phyloP scores from a whole-genome alignment of 352 stramenopile genomes.

The Bremia lactucae region DNA sequence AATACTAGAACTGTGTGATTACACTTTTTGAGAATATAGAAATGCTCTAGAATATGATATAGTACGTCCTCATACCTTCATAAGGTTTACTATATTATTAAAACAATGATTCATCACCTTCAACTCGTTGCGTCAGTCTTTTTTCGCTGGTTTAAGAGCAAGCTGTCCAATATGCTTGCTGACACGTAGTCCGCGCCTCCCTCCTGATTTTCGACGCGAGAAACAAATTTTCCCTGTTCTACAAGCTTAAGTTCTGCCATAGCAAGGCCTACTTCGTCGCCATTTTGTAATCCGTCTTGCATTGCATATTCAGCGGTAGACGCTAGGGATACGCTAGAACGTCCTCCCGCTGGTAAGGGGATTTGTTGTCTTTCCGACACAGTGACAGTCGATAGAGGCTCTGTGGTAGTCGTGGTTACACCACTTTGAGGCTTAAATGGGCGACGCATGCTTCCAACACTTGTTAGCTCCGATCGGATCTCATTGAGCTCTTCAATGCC shows the following conservation, averaged over 20 bases:
- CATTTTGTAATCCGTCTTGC: slow-evolving; percentile 15
- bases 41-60: no score
- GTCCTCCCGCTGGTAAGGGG: slow-evolving; percentile 1
- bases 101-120: no score
- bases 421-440: slow-evolving; percentile 33
- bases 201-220: slow-evolving; percentile 53
- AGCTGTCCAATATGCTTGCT: slow-evolving; percentile 66
- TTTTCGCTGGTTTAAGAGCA: slow-evolving; percentile 49
- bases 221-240: slow-evolving; percentile 36
- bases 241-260: slow-evolving; percentile 56
- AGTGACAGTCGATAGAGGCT: slow-evolving; percentile 3
- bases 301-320: slow-evolving; percentile 18
- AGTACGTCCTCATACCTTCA: no score
- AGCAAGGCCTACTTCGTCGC: slow-evolving; percentile 41
- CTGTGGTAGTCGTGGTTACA: background rate
- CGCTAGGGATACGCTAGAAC: slow-evolving; percentile 34
- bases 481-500: slow-evolving; percentile 74
- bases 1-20: no score
- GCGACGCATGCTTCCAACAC: slow-evolving; percentile 48
- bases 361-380: background rate
- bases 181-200: slow-evolving; percentile 75
- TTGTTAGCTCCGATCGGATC: slow-evolving; percentile 67
- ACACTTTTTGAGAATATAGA: no score
- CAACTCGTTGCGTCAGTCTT: no score
- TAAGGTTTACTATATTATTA: no score